Percentiles rank a stretch among this genome's conserved stretches.
Conservation (phyloP, 208 protist genomes). For the Trichomonas gallinae region DNA sequence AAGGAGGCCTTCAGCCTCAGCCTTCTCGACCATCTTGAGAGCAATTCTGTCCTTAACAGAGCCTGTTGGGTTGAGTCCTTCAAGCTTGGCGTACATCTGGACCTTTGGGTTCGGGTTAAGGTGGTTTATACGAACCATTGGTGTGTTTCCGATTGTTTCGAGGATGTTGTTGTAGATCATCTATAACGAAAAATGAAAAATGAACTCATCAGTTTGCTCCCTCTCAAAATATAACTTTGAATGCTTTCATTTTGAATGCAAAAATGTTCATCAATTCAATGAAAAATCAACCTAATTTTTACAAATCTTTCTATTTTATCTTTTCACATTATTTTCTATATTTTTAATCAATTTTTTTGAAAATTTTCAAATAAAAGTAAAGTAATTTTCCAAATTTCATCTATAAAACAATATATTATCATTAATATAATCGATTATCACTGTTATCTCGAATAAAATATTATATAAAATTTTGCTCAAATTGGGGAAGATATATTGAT, state of each 20-base stretch:
- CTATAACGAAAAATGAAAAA: neutral
- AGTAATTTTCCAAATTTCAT: neutral
- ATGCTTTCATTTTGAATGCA: no score
- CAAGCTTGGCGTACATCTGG: constrained; percentile 45
- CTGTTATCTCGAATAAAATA: neutral
- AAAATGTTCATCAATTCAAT: no score
- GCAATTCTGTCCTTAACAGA: constrained; percentile 91
- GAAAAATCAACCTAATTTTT: no score
- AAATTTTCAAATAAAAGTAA: neutral
- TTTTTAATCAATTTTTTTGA: neutral
- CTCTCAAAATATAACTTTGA: no score
- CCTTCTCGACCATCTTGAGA: constrained; percentile 75
- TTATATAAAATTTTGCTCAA: neutral
- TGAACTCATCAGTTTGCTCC: neutral
- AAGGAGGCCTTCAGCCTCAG: constrained; percentile 68
- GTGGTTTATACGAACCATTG: neutral
- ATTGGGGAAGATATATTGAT: neutral
- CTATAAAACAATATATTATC: neutral
- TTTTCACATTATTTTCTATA: neutral
- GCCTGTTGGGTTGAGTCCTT: constrained; percentile 60
- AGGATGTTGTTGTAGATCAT: neutral
- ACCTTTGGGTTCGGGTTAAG: neutral
- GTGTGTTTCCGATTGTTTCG: constrained; percentile 1
- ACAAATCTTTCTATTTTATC: no score
- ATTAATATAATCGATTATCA: no score